Conservation (phyloP, 1,139 yeast species). For the Magnusiomyces fungicola region DNA sequence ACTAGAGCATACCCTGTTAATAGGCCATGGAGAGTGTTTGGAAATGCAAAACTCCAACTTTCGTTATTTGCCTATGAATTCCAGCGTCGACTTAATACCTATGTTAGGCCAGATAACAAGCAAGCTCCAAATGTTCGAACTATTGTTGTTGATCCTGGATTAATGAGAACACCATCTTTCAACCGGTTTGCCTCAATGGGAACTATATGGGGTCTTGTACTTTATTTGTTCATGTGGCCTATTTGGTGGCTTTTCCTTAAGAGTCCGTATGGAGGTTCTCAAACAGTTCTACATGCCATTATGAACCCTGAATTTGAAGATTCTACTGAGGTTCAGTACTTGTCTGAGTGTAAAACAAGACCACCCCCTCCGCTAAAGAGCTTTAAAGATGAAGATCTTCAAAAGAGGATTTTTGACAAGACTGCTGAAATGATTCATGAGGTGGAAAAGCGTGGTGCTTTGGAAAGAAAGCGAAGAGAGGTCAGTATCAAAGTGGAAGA, state of each 20-base stretch:
- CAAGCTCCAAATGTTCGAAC: slow-evolving; percentile 62
- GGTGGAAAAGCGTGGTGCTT: slow-evolving; percentile 65
- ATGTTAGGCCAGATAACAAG: slow-evolving; percentile 52
- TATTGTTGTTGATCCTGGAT: slow-evolving; percentile 83
- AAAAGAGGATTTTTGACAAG: slow-evolving; percentile 50
- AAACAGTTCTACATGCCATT: slow-evolving; percentile 61
- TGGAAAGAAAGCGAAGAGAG: slow-evolving; percentile 28
- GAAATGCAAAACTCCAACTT: slow-evolving; percentile 71
- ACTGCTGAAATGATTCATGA: slow-evolving; percentile 51
- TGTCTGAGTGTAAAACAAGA: slow-evolving; percentile 64
- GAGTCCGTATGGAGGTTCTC: slow-evolving; percentile 70
- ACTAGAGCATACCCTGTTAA: slow-evolving; percentile 51
- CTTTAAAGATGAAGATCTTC: slow-evolving; percentile 53
- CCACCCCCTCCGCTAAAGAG: slow-evolving; percentile 53
- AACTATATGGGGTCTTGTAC: slow-evolving; percentile 55
- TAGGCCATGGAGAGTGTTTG: slow-evolving; percentile 70
- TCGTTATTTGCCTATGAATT: slow-evolving; percentile 67
- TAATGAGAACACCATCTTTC: slow-evolving; percentile 81
- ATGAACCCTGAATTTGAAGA: slow-evolving; percentile 62
- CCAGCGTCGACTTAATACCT: slow-evolving; percentile 53
- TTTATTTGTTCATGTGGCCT: slow-evolving; percentile 69
- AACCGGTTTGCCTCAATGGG: slow-evolving; percentile 77
- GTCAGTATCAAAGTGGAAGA: slow-evolving; percentile 16
- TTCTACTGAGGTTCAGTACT: slow-evolving; percentile 56
- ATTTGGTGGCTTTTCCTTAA: slow-evolving; percentile 75